Evolutionary conservation across 2,329 filamentous ascomycete species (phyloP), one percentile per base, ranked within the genome.

Genomic region (Endocalyx cinctus): DNA sequence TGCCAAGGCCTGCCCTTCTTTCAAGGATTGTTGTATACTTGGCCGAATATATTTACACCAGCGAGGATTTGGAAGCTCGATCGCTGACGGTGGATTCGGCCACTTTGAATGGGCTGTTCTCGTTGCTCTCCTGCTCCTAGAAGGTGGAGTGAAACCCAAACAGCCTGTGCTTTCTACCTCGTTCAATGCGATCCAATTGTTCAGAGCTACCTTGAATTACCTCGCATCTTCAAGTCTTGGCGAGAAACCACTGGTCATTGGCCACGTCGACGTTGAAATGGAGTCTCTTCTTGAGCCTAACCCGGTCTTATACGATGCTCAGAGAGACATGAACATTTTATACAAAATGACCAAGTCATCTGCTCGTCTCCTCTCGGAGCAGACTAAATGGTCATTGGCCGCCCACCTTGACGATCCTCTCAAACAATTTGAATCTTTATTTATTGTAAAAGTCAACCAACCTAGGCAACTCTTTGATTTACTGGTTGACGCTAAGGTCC

Each of bases 321-420:
- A 69, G 16, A 74, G 84, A 42, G 76, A 79, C 18, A 66, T 94
- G 35, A 98, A 98, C 47, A 52, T 97, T 14, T 65, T 94, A 5
- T 96, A 82, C 65, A 96, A 95, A 60, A 94, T 96, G 84, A 84
- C 79, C 1, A 63, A 77, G 11, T 95, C 84, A 82, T 92, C 89
- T 7, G 94, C 89, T 46, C 65, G 66, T 16, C 60, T 82, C 37
- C 69, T 98, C 27, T 79, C 79, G 29, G 73, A 81, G 33, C 82
- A 95, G 54, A 87, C 90, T 25, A 77, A 71, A 41, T 71, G 77
- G 27, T 90, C 88, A 0, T 66, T 92, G 17, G 72, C 77, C 14
- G 80, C 88, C 51, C 71, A 97, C 7, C 83, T 83, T 37, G 80
- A 92, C 51, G 75, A 77, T 29, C 65, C 76, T 3, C 75, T 79